phyloP scores from a whole-genome alignment of 2,329 filamentous ascomycete genomes.

The Fusarium piperis region DNA sequence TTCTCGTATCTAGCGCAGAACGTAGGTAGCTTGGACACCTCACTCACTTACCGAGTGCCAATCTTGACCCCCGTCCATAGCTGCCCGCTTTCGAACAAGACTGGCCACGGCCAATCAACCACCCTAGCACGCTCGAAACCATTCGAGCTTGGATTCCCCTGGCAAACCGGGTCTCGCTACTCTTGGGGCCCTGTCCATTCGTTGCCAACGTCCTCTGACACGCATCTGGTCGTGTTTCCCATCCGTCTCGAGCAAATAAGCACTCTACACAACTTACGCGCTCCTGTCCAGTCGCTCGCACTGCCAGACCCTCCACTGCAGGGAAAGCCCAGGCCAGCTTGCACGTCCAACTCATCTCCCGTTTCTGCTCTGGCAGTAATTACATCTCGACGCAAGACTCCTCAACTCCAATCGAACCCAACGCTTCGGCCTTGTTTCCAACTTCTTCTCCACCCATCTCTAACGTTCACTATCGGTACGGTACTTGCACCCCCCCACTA shows the following conservation, averaged over 20 bases:
- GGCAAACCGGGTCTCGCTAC: conserved; percentile 1
- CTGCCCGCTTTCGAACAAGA: conserved; percentile 14
- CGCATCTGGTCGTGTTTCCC: conserved; percentile 33
- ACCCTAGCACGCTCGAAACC: conserved; percentile 27
- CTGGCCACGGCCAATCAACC: conserved; percentile 21
- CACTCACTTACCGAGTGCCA: not conserved
- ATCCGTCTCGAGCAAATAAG: conserved; percentile 27
- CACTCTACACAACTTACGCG: not conserved
- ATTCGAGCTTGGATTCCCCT: conserved; percentile 17
- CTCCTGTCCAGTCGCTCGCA: not conserved
- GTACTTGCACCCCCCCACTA: conserved; percentile 20
- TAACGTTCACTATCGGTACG: conserved; percentile 29
- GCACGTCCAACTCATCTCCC: conserved; percentile 29
- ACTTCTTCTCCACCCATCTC: conserved; percentile 28
- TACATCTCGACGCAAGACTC: not conserved
- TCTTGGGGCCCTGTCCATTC: not conserved
- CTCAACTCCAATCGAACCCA: conserved; percentile 14
- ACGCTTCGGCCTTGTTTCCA: conserved; percentile 14
- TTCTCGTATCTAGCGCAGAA: not conserved
- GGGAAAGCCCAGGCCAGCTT: conserved; percentile 9
- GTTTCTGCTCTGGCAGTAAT: conserved; percentile 3
- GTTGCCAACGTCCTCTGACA: conserved; percentile 1
- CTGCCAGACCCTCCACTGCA: conserved; percentile 7
- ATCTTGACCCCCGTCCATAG: not conserved
- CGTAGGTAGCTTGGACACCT: not conserved